These are phyloP conservation scores for Naganishia albida DNA, from an alignment of 1,284 basidiomycete species.

Conservation along the genomic window DNA sequence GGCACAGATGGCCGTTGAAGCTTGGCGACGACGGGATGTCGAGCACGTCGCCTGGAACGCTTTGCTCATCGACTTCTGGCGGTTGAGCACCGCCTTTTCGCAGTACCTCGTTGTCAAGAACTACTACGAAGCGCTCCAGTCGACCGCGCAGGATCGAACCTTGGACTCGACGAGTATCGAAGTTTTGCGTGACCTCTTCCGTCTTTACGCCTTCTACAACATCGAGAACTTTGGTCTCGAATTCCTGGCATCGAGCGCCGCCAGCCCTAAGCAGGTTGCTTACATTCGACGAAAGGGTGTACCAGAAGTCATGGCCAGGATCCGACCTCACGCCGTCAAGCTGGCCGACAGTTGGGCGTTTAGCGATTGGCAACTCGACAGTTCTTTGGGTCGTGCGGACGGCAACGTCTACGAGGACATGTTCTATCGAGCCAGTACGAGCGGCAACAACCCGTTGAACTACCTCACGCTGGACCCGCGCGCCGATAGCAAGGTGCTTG, in stretches of 20 bases:
- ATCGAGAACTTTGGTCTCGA: slow-evolving; percentile 57
- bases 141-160: slow-evolving; percentile 59
- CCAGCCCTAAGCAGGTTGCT: slow-evolving; percentile 19
- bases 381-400: slow-evolving; percentile 61
- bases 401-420: slow-evolving; percentile 70
- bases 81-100: slow-evolving; percentile 29
- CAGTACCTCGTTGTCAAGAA: slow-evolving; percentile 32
- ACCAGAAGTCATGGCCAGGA: slow-evolving; percentile 57
- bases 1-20: slow-evolving; percentile 66
- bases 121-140: slow-evolving; percentile 26
- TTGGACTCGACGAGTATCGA: slow-evolving; percentile 62
- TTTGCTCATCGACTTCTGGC: slow-evolving; percentile 33
- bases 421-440: slow-evolving; percentile 42
- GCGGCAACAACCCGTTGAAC: slow-evolving; percentile 31
- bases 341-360: slow-evolving; percentile 75
- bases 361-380: slow-evolving; percentile 73
- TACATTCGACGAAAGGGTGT: slow-evolving; percentile 52
- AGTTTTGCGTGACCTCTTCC: slow-evolving; percentile 61
- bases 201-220: slow-evolving; percentile 60
- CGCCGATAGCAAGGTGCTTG: slow-evolving; percentile 29
- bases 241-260: slow-evolving; percentile 55
- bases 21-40: slow-evolving; percentile 53
- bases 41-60: slow-evolving; percentile 32
- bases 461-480: slow-evolving; percentile 28
- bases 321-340: slow-evolving; percentile 69